A percentile compares a stretch with the other conserved stretches of the same genome.
Conservation (phyloP, 768 basidiomycete genomes). For the Royoungia palumana region DNA sequence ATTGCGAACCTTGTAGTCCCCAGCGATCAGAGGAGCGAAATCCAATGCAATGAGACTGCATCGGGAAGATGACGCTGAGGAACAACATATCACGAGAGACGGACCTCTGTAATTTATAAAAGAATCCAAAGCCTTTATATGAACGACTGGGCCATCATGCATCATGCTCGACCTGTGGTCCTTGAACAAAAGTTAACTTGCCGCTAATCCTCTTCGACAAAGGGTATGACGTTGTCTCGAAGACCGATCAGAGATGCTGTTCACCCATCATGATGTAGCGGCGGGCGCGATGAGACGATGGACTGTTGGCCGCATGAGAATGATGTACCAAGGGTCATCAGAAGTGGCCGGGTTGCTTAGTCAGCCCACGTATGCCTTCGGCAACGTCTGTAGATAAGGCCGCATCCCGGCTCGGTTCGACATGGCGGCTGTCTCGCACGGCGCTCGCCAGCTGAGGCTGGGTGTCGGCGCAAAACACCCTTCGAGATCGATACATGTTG, state of each 20-base stretch:
- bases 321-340: neutral
- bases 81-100: no score
- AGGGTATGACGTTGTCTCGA: neutral
- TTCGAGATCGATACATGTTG: slow-evolving; percentile 46
- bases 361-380: slow-evolving; percentile 18
- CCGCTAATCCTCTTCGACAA: neutral
- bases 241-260: neutral
- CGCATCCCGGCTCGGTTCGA: neutral
- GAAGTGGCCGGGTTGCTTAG: slow-evolving; percentile 10
- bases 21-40: neutral
- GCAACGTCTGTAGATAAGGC: slow-evolving; percentile 1
- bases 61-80: neutral
- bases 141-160: neutral
- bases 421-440: slow-evolving; percentile 28
- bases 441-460: slow-evolving; percentile 25
- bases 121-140: neutral
- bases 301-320: neutral
- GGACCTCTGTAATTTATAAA: no score
- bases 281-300: neutral
- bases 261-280: neutral
- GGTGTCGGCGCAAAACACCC: slow-evolving; percentile 14
- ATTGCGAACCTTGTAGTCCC: slow-evolving; percentile 15
- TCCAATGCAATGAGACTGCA: neutral
- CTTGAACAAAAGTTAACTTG: neutral
- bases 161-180: neutral